Base-by-base conservation (phyloP, 2,329 filamentous ascomycete genomes). In the Fusarium torreyae region DNA sequence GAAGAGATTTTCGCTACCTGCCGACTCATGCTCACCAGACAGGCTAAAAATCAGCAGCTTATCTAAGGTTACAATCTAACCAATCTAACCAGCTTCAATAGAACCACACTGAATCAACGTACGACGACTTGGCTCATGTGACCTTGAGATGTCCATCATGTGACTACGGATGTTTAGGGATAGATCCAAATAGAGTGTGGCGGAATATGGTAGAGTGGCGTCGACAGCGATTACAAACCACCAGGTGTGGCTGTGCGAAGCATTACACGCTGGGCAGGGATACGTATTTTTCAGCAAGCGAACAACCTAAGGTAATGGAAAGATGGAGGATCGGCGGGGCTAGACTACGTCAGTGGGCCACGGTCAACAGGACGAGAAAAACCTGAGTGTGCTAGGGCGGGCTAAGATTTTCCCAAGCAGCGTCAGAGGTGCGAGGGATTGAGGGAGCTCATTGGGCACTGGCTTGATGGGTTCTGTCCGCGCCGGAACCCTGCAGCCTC, bases 271-370 rank as follows among this genome's bases (percentile, higher is more conserved):
- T 64, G 68, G 28, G 46, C 66, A 68, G 44, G 66, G 64, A 57
- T 66, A 40, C 33, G 13, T 20, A 24, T 26, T 18, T 17, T 33
- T 33, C 14, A 33, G 38, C n/a, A 44, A 49, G 24, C 26, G 26
- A 48, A 62, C 17, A 45, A 51, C n/a, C 11, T 15, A 40, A 39
- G n/a, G 18, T 31, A 42, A 20, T 20, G 18, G 18, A 20, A 20
- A 50, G 40, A 45, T 44, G 34, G 63, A 55, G 34, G 70, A 74
- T 74, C 72, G 66, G 58, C 66, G 68, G 66, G 49, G 57, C 58
- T 63, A 59, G 67, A 63, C 57, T 74, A 74, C 72, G 72, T 75
- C 72, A 71, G 69, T 67, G 69, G 69, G 68, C 49, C 46, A 11
- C 59, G 24, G 40, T 49, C 44, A 61, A 63, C 50, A 65, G 54